Conservation (phyloP, 805 yeast genomes). For the Candida andamanensis region DNA sequence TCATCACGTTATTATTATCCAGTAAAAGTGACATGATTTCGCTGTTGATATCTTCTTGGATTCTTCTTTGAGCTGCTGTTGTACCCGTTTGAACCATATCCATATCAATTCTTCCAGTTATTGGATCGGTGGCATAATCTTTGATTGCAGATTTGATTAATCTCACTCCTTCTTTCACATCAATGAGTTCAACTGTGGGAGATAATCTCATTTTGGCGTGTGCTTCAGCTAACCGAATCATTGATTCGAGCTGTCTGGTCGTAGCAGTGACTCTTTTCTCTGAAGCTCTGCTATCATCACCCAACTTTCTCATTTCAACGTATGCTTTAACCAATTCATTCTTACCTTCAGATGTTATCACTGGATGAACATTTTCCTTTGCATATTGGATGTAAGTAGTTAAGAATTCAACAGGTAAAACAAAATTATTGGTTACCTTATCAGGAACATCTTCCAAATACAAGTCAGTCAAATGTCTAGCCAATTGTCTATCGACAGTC, state of each 20-base stretch:
- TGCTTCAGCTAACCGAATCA: slow-evolving; percentile 93
- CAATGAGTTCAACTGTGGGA: slow-evolving; percentile 62
- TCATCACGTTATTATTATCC: slow-evolving; percentile 43
- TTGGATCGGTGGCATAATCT: slow-evolving; percentile 97
- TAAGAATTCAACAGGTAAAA: slow-evolving; percentile 81
- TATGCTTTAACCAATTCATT: slow-evolving; percentile 80
- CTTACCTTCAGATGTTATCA: slow-evolving; percentile 73
- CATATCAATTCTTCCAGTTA: slow-evolving; percentile 96
- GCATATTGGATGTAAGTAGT: slow-evolving; percentile 91
- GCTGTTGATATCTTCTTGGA: slow-evolving; percentile 66
- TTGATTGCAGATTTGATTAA: slow-evolving; percentile 90
- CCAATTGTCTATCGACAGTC: slow-evolving; percentile 75
- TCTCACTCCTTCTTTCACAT: slow-evolving; percentile 91
- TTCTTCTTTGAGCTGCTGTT: slow-evolving; percentile 75
- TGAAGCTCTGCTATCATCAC: slow-evolving; percentile 81
- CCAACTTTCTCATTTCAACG: slow-evolving; percentile 90
- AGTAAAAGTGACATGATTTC: slow-evolving; percentile 55
- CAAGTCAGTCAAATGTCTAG: slow-evolving; percentile 85
- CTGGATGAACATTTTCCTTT: slow-evolving; percentile 80
- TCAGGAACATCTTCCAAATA: slow-evolving; percentile 84
- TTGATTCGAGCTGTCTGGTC: slow-evolving; percentile 91
- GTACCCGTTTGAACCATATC: slow-evolving; percentile 95
- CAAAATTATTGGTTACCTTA: slow-evolving; percentile 60
- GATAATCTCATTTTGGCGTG: slow-evolving; percentile 95
- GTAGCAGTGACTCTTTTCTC: slow-evolving; percentile 96